Evolutionary conservation across 208 protist genomes (phyloP), one percentile per base, ranked within the genome.

Genomic region (Porcisia hertigi): DNA sequence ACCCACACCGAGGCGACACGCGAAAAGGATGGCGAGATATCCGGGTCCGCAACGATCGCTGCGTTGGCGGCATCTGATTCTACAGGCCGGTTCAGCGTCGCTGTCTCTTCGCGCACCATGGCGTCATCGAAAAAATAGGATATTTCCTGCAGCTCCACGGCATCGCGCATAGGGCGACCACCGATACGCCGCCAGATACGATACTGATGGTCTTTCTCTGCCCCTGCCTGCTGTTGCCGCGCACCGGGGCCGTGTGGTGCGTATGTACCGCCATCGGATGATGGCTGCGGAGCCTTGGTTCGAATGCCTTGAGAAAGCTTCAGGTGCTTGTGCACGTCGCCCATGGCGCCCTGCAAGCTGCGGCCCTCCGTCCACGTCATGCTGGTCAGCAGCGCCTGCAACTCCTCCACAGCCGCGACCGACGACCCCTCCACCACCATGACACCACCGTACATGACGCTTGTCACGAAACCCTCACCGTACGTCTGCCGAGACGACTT

Each of bases 361-460:
- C 81, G 83, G 16, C 72, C 65, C 59, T 86, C 78, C 0, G 67
- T 82, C 87, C 89, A 93, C 30, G 73, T 52, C 79, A 91, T 82
- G 45, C 70, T 72, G 34, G 58, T 36, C 47, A 96, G 74, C 55
- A 90, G 65, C 2, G 49, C n/a, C 75, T 92, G 75, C 57, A 96
- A 71, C 71, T 84, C 74, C 16, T 41, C 43, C 25, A 75, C 84
- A 1, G 87, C 88, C 47, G 69, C 72, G 43, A 69, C 30, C 3
- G 81, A 90, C 43, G 75, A 85, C 69, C 83, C 92, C 73, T 96
- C 90, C 16, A 96, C 75, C 14, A 92, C 47, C 62, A 91, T 81
- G 18, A 88, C 73, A 52, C 93, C 93, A 63, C 93, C 93, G 76
- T 97, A 97, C 91, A 97, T 94, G 49, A 97, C 74, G 59, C 88